Evolutionary conservation across 108 stramenopile genomes (phyloP).

Genomic region (Pseudonitzschia delicatissima): DNA sequence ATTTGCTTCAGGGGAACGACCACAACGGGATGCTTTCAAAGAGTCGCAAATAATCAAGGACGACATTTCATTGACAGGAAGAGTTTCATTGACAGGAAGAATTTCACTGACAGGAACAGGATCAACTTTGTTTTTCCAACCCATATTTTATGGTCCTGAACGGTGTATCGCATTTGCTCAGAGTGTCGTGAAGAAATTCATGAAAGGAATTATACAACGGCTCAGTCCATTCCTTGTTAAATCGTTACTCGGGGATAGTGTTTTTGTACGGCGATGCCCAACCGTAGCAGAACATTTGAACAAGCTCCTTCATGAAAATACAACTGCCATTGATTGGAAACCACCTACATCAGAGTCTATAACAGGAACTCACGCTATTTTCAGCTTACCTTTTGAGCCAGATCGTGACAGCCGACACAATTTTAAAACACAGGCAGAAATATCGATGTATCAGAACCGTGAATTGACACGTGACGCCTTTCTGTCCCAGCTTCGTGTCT

Average conservation of each 20-base stretch:
- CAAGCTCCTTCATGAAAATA: not conserved
- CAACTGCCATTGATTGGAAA: not conserved
- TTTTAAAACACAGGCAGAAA: conserved; percentile 49
- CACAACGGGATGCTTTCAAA: not conserved
- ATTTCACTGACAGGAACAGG: not conserved
- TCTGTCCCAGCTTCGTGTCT: conserved; percentile 67
- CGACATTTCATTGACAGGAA: not conserved
- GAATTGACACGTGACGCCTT: conserved; percentile 76
- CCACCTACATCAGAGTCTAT: conserved; percentile 31
- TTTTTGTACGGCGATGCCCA: conserved; percentile 2
- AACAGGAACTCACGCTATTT: conserved; percentile 43
- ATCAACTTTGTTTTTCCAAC: conserved; percentile 16
- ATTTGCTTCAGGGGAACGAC: not conserved
- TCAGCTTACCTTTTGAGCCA: conserved; percentile 71
- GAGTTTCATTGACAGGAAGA: not conserved
- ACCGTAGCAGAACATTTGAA: conserved; percentile 9
- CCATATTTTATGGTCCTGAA: conserved; percentile 19
- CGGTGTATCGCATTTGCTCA: conserved; percentile 10
- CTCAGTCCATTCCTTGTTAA: conserved; percentile 8
- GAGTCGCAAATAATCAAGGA: not conserved
- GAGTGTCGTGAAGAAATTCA: not conserved
- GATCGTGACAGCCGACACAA: conserved; percentile 76
- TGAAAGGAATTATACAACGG: conserved; percentile 1
- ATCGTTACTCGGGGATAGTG: not conserved
- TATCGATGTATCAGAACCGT: conserved; percentile 64